Percentiles rank a stretch among this genome's conserved stretches.
phyloP scores from a whole-genome alignment of 768 basidiomycete genomes.

The Termitomyces sp. region DNA sequence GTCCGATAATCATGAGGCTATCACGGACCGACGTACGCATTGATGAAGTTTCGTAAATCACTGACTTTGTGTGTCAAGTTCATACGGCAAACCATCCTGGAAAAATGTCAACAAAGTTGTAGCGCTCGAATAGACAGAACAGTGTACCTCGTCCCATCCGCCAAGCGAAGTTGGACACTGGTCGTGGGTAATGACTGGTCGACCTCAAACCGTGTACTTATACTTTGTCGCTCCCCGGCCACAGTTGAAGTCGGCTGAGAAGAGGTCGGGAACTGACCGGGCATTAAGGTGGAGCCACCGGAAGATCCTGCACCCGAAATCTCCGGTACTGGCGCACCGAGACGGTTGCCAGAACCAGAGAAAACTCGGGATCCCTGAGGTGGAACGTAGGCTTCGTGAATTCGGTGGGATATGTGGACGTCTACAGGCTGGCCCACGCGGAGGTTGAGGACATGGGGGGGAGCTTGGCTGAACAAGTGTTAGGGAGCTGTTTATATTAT shows the following conservation, averaged over 20 bases:
- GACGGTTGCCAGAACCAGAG: constrained; percentile 69
- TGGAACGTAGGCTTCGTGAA: constrained; percentile 64
- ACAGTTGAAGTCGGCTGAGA: constrained; percentile 17
- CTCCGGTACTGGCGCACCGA: constrained; percentile 72
- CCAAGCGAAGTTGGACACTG: constrained; percentile 84
- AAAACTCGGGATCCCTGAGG: constrained; percentile 48
- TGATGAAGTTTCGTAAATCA: constrained; percentile 83
- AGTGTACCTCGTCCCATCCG: constrained; percentile 79
- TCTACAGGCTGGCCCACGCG: constrained; percentile 77
- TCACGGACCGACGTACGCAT: constrained; percentile 57
- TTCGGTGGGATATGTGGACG: constrained; percentile 68
- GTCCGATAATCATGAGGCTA: not conserved
- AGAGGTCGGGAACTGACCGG: constrained; percentile 52
- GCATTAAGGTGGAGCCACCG: constrained; percentile 32
- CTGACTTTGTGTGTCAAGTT: constrained; percentile 87
- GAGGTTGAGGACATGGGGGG: constrained; percentile 72
- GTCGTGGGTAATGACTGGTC: constrained; percentile 81
- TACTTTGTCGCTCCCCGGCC: constrained; percentile 20
- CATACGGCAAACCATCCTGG: constrained; percentile 77
- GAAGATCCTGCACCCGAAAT: constrained; percentile 10
- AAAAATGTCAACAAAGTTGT: not conserved
- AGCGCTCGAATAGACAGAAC: not conserved
- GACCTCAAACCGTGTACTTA: constrained; percentile 67
- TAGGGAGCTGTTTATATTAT: not conserved
- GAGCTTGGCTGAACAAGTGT: constrained; percentile 56